A percentile compares a stretch with the other conserved stretches of the same genome.
These are phyloP conservation scores for Russula lepida DNA, from an alignment of 768 basidiomycete genomes.

Conservation along the genomic window DNA sequence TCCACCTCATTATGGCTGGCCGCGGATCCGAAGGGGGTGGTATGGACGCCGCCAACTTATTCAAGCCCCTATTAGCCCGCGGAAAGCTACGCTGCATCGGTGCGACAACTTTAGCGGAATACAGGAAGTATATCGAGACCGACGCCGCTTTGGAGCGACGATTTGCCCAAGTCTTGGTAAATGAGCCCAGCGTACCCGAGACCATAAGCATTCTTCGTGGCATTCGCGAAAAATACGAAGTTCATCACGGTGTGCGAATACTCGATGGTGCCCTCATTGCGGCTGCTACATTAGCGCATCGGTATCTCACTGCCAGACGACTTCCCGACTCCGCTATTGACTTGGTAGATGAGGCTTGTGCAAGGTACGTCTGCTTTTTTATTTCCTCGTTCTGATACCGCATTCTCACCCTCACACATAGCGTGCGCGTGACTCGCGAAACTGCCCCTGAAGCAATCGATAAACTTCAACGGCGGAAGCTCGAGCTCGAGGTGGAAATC, in stretches of 20 bases:
- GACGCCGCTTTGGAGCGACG: slow-evolving; percentile 87
- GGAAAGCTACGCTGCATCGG: slow-evolving; percentile 76
- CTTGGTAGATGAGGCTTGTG: slow-evolving; percentile 86
- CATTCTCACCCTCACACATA: slow-evolving; percentile 26
- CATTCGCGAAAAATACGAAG: slow-evolving; percentile 83
- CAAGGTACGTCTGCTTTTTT: slow-evolving; percentile 44
- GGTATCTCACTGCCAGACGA: slow-evolving; percentile 77
- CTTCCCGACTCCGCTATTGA: slow-evolving; percentile 87
- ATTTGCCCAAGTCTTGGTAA: slow-evolving; percentile 89
- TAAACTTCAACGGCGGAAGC: slow-evolving; percentile 76
- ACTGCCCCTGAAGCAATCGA: slow-evolving; percentile 93
- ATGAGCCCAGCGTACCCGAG: slow-evolving; percentile 83
- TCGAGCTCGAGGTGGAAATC: slow-evolving; percentile 90
- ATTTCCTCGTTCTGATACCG: background rate
- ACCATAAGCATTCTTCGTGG: slow-evolving; percentile 92
- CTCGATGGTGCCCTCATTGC: slow-evolving; percentile 80
- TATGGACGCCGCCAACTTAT: slow-evolving; percentile 89
- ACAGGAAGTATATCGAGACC: slow-evolving; percentile 87
- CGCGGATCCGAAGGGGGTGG: slow-evolving; percentile 75
- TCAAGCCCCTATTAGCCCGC: slow-evolving; percentile 86
- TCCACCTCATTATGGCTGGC: slow-evolving; percentile 91
- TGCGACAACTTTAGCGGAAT: slow-evolving; percentile 88
- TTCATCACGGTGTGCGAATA: slow-evolving; percentile 86
- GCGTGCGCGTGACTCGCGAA: slow-evolving; percentile 86
- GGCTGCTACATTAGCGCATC: slow-evolving; percentile 86